Evolutionary conservation across 2,329 filamentous ascomycete genomes (phyloP).

Genomic region (Xylogone sp.): DNA sequence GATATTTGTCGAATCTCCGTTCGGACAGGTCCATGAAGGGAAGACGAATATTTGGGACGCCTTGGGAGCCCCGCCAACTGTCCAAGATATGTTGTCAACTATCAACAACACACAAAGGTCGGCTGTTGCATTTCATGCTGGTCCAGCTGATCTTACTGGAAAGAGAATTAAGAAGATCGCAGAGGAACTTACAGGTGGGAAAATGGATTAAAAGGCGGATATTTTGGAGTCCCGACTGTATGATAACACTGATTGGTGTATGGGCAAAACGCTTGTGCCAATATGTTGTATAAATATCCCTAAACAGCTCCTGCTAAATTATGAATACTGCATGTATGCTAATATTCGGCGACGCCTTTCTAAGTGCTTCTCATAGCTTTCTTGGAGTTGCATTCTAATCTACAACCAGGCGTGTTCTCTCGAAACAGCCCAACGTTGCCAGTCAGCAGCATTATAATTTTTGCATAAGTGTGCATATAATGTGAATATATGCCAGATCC

Average conservation of each 20-base stretch:
- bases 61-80: slow-evolving; percentile 35
- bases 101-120: slow-evolving; percentile 27
- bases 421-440: no score
- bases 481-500: no score
- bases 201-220: slow-evolving; percentile 38
- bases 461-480: no score
- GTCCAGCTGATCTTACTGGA: slow-evolving; percentile 38
- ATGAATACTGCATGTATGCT: background rate
- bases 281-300: background rate
- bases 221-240: background rate
- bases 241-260: background rate
- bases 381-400: background rate
- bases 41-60: slow-evolving; percentile 27
- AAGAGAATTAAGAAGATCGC: slow-evolving; percentile 60
- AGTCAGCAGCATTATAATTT: no score
- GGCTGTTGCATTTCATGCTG: slow-evolving; percentile 27
- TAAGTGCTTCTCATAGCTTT: background rate
- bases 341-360: background rate
- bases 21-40: slow-evolving; percentile 1
- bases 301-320: background rate
- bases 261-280: background rate
- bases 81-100: slow-evolving; percentile 41
- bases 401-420: no score
- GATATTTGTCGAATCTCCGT: slow-evolving; percentile 59
- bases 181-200: slow-evolving; percentile 65